Conservation (phyloP, 805 yeast species). For the Kluyveromyces lactis region DNA sequence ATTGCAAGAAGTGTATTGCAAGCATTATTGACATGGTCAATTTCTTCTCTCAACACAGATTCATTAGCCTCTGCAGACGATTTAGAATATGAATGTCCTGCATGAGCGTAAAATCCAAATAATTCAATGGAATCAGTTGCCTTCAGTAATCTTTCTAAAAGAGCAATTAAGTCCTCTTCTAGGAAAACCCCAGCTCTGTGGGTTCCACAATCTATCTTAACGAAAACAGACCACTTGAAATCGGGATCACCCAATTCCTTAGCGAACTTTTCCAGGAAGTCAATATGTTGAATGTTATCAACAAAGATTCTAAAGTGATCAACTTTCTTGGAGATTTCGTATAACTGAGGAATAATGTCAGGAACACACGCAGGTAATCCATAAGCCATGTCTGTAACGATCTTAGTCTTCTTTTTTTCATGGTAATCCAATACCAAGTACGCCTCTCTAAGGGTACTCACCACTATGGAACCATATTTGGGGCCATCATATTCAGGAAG, state of each 20-base stretch:
- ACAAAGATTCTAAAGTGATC: slow-evolving; percentile 47
- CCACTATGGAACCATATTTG: slow-evolving; percentile 46
- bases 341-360: slow-evolving; percentile 40
- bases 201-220: slow-evolving; percentile 67
- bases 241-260: slow-evolving; percentile 11
- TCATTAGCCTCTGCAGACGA: slow-evolving; percentile 39
- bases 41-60: slow-evolving; percentile 44
- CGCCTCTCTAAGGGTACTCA: slow-evolving; percentile 64
- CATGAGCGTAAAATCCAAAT: slow-evolving; percentile 70
- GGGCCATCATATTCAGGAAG: slow-evolving; percentile 20
- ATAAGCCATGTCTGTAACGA: slow-evolving; percentile 42
- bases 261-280: slow-evolving; percentile 33
- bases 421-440: slow-evolving; percentile 37
- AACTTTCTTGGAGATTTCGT: slow-evolving; percentile 34
- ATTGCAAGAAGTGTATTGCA: slow-evolving; percentile 27
- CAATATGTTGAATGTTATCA: slow-evolving; percentile 52
- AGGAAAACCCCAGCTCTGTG: slow-evolving; percentile 52
- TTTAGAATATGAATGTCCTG: slow-evolving; percentile 65
- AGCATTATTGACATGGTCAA: slow-evolving; percentile 49
- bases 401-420: slow-evolving; percentile 16
- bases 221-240: slow-evolving; percentile 49
- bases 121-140: slow-evolving; percentile 32
- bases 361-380: slow-evolving; percentile 53
- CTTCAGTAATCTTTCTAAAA: background rate
- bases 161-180: background rate